Evolutionary conservation across 106 monocot genomes (phyloP).

Genomic region (Amphibolis antarctica): DNA sequence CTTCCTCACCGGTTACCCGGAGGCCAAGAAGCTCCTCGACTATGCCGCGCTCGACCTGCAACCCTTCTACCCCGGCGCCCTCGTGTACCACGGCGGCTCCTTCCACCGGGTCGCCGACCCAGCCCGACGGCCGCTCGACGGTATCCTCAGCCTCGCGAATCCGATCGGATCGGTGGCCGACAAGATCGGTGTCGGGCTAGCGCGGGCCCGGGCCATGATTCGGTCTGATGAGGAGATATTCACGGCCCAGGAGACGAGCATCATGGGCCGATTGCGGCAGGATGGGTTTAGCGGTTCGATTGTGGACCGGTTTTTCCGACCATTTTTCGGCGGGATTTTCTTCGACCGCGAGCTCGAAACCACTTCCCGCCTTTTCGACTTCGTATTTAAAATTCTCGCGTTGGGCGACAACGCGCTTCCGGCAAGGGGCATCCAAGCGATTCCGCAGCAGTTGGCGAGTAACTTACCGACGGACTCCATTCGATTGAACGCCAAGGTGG

Average conservation of each 20-base stretch:
- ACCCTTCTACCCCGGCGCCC: slow-evolving; percentile 73
- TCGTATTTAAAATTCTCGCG: slow-evolving; percentile 82
- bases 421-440: slow-evolving; percentile 57
- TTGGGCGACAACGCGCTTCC: slow-evolving; percentile 75
- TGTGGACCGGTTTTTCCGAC: slow-evolving; percentile 73
- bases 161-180: slow-evolving; percentile 66
- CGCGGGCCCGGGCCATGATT: slow-evolving; percentile 30
- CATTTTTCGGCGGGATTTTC: slow-evolving; percentile 91
- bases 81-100: slow-evolving; percentile 39
- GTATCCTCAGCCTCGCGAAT: slow-evolving; percentile 38
- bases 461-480: slow-evolving; percentile 30
- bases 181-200: slow-evolving; percentile 60
- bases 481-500: slow-evolving; percentile 35
- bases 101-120: slow-evolving; percentile 74
- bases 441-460: slow-evolving; percentile 53
- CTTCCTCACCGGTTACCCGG: slow-evolving; percentile 85
- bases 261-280: slow-evolving; percentile 20
- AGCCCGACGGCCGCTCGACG: slow-evolving; percentile 55
- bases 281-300: slow-evolving; percentile 53
- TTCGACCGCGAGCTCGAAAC: slow-evolving; percentile 72
- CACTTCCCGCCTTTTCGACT: slow-evolving; percentile 72
- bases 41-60: slow-evolving; percentile 49
- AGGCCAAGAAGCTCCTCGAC: slow-evolving; percentile 49
- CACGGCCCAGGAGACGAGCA: slow-evolving; percentile 37
- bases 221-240: slow-evolving; percentile 26